Conservation (phyloP, 2,329 filamentous ascomycete species). For the Colletotrichum euphorbiae region DNA sequence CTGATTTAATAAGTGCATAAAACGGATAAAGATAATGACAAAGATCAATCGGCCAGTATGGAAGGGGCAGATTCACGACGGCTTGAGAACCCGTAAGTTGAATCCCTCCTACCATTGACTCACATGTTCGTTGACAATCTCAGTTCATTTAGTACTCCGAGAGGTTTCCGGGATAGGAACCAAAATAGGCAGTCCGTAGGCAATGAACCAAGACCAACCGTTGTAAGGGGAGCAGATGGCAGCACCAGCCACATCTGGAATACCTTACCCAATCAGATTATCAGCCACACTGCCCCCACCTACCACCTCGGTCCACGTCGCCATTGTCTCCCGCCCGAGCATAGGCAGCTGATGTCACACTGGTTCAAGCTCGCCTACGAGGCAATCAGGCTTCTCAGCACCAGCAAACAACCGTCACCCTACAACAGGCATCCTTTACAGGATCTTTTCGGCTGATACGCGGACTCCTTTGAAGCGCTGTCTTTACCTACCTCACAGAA, state of each 20-base stretch:
- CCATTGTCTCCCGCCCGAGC: background rate
- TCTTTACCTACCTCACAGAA: background rate
- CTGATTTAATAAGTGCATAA: conserved; percentile 14
- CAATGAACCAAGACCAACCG: too few relatives aligned
- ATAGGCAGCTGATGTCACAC: conserved; percentile 14
- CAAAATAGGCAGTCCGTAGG: too few relatives aligned
- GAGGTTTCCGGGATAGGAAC: too few relatives aligned
- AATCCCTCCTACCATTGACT: too few relatives aligned
- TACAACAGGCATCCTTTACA: background rate
- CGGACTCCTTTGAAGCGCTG: background rate
- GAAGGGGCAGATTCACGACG: too few relatives aligned
- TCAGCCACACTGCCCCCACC: background rate
- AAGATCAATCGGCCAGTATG: too few relatives aligned
- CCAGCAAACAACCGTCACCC: background rate
- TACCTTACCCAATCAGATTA: background rate
- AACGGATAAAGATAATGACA: background rate
- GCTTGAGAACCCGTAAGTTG: too few relatives aligned
- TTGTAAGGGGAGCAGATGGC: background rate
- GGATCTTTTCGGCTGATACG: background rate
- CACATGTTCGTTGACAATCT: too few relatives aligned
- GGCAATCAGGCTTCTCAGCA: background rate
- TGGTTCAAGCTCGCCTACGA: conserved; percentile 8
- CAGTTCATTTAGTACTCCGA: too few relatives aligned
- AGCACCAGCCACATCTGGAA: background rate
- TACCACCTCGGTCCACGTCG: conserved; percentile 5